Evolutionary conservation across 83 land plant genomes (phyloP).

Genomic region (Picea abies): DNA sequence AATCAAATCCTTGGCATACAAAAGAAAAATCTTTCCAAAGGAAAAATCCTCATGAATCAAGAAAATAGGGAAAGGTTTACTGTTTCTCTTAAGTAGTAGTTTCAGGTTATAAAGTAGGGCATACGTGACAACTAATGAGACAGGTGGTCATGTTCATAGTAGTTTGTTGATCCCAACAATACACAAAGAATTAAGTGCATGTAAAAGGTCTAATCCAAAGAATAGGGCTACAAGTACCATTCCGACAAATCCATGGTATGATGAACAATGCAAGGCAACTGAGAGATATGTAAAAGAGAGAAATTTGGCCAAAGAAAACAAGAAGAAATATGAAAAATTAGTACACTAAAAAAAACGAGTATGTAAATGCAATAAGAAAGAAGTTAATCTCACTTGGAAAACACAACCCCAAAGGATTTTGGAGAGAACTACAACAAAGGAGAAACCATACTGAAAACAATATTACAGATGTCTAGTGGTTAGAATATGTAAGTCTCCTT

Average conservation of each 20-base stretch:
- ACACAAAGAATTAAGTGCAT: not conserved
- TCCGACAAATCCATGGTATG: not conserved
- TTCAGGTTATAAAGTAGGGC: not conserved
- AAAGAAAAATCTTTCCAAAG: too few species aligned
- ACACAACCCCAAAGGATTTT: too few species aligned
- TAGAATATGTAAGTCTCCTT: too few species aligned
- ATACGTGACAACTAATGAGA: not conserved
- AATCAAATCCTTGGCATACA: too few species aligned
- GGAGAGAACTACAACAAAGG: too few species aligned
- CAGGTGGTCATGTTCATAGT: not conserved
- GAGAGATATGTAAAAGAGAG: not conserved
- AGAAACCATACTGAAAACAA: too few species aligned
- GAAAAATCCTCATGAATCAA: not conserved
- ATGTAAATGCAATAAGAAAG: not conserved
- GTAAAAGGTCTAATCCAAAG: not conserved
- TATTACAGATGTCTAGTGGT: too few species aligned
- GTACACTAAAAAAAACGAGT: not conserved
- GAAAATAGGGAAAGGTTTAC: not conserved
- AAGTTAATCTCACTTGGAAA: too few species aligned
- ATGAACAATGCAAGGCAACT: not conserved
- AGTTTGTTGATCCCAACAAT: too few species aligned
- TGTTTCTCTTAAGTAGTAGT: not conserved
- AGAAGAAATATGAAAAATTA: not conserved
- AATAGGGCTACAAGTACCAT: not conserved
- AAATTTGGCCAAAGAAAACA: too few species aligned